Evolutionary conservation across 768 basidiomycete species (phyloP).

Genomic region (Lactarius quietus): DNA sequence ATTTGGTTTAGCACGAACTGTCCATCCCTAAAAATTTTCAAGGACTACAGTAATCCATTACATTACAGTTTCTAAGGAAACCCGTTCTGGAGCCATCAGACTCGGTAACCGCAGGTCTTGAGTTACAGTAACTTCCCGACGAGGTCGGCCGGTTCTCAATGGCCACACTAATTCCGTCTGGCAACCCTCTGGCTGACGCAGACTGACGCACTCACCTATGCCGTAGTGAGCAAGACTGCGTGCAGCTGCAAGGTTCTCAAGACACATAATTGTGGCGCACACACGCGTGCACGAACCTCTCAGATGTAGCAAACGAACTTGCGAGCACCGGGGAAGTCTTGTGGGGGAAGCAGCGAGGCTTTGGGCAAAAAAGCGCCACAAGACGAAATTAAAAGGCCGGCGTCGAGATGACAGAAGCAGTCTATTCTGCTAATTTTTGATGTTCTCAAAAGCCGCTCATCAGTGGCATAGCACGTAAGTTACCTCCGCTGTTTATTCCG

Average conservation of each 20-base stretch:
- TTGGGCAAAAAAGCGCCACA: slow-evolving; percentile 81
- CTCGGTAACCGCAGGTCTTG: slow-evolving; percentile 44
- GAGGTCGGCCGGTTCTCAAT: slow-evolving; percentile 45
- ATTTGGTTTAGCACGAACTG: no score
- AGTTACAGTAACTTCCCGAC: no score
- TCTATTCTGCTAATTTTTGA: slow-evolving; percentile 61
- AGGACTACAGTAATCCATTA: slow-evolving; percentile 48
- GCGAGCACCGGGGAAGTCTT: slow-evolving; percentile 48
- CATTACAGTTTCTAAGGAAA: slow-evolving; percentile 75
- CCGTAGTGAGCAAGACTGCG: no score
- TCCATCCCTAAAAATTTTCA: no score
- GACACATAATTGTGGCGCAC: slow-evolving; percentile 67
- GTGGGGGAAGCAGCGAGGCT: no score
- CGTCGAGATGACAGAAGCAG: slow-evolving; percentile 77
- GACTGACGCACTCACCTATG: no score
- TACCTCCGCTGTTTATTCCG: slow-evolving; percentile 70
- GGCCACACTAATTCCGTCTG: no score
- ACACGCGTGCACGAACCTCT: slow-evolving; percentile 77
- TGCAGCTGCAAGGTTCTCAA: no score
- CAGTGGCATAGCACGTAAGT: slow-evolving; percentile 33
- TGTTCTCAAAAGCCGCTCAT: background rate
- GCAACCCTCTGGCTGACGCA: no score
- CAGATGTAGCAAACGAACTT: slow-evolving; percentile 80
- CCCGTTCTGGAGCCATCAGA: slow-evolving; percentile 49
- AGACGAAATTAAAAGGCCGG: slow-evolving; percentile 44